Conservation (phyloP, 805 yeast species). For the Myxozyma neotropica region DNA sequence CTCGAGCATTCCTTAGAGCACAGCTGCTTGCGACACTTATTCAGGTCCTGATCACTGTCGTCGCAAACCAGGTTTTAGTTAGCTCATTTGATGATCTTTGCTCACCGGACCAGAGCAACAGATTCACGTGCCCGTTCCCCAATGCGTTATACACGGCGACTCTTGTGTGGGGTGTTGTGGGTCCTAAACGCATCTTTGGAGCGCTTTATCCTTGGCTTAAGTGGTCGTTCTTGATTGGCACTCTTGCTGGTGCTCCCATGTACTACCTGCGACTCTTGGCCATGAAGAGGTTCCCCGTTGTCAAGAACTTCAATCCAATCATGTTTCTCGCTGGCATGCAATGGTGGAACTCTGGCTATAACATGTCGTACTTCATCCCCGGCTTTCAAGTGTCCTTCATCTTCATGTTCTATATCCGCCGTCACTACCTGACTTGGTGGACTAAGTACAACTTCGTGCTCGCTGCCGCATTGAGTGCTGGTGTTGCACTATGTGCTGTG, state of each 20-base stretch:
- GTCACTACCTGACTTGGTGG: conserved; percentile 59
- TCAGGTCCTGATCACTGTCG: conserved; percentile 49
- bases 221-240: conserved; percentile 33
- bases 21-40: conserved; percentile 52
- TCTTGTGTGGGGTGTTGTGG: conserved; percentile 61
- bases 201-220: conserved; percentile 31
- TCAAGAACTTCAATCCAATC: conserved; percentile 27
- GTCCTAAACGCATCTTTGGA: conserved; percentile 52
- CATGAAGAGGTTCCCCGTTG: not conserved
- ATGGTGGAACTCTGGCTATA: conserved; percentile 19
- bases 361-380: conserved; percentile 29
- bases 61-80: conserved; percentile 52
- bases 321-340: conserved; percentile 20
- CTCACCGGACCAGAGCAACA: conserved; percentile 42
- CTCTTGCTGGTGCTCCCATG: conserved; percentile 19
- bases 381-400: conserved; percentile 40
- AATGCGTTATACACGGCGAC: conserved; percentile 53
- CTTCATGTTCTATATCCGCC: conserved; percentile 49
- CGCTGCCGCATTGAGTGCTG: conserved; percentile 60
- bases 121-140: conserved; percentile 49
- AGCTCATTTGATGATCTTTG: conserved; percentile 42
- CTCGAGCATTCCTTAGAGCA: conserved; percentile 58
- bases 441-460: conserved; percentile 54
- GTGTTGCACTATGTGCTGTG: conserved; percentile 63
- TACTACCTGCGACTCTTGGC: conserved; percentile 12